Evolutionary conservation across 2,329 filamentous ascomycete genomes (phyloP).

Genomic region (Fusarium pseudocircinatum): DNA sequence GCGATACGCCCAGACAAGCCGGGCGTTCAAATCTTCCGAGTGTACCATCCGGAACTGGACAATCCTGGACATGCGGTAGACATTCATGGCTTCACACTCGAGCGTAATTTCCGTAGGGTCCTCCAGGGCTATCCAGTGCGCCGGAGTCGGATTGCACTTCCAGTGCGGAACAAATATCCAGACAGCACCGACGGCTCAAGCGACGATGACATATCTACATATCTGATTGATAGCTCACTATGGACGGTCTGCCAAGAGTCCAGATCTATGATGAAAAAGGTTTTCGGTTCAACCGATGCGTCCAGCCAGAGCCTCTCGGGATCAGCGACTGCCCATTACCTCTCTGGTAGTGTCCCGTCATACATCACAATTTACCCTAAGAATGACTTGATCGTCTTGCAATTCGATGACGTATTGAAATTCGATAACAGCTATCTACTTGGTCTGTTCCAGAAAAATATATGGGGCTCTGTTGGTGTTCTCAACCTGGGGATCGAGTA

Average conservation of each 20-base stretch:
- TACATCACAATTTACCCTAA: neutral
- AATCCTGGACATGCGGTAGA: neutral
- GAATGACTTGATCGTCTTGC: neutral
- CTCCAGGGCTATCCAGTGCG: too few species aligned
- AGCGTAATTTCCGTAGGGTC: neutral
- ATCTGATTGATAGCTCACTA: neutral
- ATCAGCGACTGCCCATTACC: neutral
- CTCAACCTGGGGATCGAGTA: neutral
- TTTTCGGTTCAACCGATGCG: too few species aligned
- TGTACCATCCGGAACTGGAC: neutral
- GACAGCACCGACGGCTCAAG: neutral
- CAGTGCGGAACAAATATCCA: neutral
- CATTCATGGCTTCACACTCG: neutral
- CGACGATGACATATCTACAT: neutral
- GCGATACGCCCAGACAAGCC: neutral
- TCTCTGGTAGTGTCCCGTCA: neutral
- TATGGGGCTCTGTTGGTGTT: neutral
- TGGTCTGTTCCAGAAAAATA: neutral
- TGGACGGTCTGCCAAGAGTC: neutral
- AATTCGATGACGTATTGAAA: neutral
- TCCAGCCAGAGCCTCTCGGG: rapidly evolving
- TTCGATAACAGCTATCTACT: rapidly evolving
- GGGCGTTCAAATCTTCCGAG: rapidly evolving
- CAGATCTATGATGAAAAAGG: neutral
- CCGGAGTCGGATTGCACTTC: neutral